A percentile compares a stretch with the other conserved stretches of the same genome.
Conservation (phyloP, 345 rosid species). For the Abelmoschus esculentus region DNA sequence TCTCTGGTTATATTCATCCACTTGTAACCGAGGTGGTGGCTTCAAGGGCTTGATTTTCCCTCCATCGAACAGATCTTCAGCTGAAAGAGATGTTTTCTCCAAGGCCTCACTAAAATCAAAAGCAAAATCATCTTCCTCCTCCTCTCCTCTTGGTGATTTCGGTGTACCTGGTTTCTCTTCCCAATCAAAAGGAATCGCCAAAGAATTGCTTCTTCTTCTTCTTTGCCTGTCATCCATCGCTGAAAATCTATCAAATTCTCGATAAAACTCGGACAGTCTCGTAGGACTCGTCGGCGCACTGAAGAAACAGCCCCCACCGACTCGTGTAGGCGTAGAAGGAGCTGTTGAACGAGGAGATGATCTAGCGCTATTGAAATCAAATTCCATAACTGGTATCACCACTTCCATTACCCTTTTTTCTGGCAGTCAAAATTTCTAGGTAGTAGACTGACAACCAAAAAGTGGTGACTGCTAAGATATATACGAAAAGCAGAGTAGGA, state of each 20-base stretch:
- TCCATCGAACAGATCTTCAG: conserved; percentile 70
- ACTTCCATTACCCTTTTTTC: conserved; percentile 37
- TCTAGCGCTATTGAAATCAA: conserved; percentile 42
- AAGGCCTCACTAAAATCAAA: conserved; percentile 32
- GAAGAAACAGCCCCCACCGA: conserved; percentile 43
- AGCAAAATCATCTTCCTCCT: conserved; percentile 38
- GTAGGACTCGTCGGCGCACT: conserved; percentile 83
- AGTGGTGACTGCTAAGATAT: not conserved
- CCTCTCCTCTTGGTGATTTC: conserved; percentile 25
- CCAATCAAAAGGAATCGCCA: conserved; percentile 49
- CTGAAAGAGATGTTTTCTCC: conserved; percentile 38
- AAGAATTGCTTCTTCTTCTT: conserved; percentile 11
- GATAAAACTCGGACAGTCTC: conserved; percentile 45
- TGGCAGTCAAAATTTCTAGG: not conserved
- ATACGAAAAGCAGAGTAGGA: conserved; percentile 1
- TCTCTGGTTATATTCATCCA: conserved; percentile 17
- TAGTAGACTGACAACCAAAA: not conserved
- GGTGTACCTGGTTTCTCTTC: conserved; percentile 63
- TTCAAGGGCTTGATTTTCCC: conserved; percentile 64
- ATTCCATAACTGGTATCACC: conserved; percentile 35
- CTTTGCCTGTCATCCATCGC: not conserved
- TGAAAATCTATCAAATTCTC: conserved; percentile 31
- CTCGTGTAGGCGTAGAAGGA: conserved; percentile 63
- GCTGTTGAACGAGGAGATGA: conserved; percentile 37
- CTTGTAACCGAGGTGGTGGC: conserved; percentile 50